Percentiles rank a stretch among this genome's conserved stretches.
Conservation (phyloP, 2,329 filamentous ascomycete genomes). For the Aspergillus arachidicola region DNA sequence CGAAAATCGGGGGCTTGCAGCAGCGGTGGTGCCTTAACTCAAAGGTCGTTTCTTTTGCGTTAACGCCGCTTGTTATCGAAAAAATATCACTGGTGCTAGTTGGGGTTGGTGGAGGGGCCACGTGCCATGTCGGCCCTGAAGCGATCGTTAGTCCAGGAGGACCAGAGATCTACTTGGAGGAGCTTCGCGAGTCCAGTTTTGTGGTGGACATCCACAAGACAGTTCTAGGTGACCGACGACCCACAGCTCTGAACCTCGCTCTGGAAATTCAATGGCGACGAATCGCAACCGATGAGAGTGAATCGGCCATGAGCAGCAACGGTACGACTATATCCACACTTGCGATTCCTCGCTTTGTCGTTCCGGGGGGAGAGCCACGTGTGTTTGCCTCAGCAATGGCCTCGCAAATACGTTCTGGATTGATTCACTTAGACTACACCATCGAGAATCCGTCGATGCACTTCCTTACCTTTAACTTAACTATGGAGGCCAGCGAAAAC, state of each 20-base stretch:
- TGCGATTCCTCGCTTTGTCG: slow-evolving; percentile 75
- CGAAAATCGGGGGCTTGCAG: slow-evolving; percentile 62
- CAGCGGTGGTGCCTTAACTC: slow-evolving; percentile 82
- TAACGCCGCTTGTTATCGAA: slow-evolving; percentile 62
- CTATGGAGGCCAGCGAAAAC: slow-evolving; percentile 87
- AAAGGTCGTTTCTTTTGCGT: slow-evolving; percentile 72
- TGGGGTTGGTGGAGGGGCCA: slow-evolving; percentile 63
- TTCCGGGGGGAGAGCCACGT: slow-evolving; percentile 82
- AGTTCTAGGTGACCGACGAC: slow-evolving; percentile 78
- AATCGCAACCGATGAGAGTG: slow-evolving; percentile 33
- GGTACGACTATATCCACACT: slow-evolving; percentile 67
- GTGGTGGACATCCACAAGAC: slow-evolving; percentile 73
- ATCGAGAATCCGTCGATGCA: slow-evolving; percentile 95
- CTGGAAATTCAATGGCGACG: slow-evolving; percentile 80
- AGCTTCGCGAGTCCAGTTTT: slow-evolving; percentile 72
- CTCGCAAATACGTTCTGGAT: slow-evolving; percentile 35
- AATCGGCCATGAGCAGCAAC: slow-evolving; percentile 28
- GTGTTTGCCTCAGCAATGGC: slow-evolving; percentile 62
- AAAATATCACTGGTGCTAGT: slow-evolving; percentile 66
- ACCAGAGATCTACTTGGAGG: slow-evolving; percentile 62
- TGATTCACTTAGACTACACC: slow-evolving; percentile 62
- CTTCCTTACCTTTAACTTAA: slow-evolving; percentile 88
- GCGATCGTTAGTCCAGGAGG: slow-evolving; percentile 31
- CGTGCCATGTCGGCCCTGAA: slow-evolving; percentile 53
- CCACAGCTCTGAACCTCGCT: slow-evolving; percentile 72